A percentile compares a stretch with the other conserved stretches of the same genome.
Conservation (phyloP, 257 asterid genomes). For the Echites panduratus region DNA sequence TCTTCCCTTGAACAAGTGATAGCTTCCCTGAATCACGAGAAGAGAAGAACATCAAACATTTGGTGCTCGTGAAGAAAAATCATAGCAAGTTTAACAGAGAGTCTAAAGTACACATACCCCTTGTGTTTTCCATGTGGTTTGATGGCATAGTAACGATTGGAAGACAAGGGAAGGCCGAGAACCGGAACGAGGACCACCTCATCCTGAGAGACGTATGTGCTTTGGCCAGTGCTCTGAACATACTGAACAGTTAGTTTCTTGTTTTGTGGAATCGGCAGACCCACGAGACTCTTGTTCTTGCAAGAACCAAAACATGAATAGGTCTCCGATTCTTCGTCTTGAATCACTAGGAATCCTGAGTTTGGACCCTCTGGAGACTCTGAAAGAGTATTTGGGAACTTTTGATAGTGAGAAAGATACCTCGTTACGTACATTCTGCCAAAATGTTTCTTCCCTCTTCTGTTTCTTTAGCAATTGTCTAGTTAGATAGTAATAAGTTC, state of each 20-base stretch:
- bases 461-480: neutral
- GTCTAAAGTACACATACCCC: constrained; percentile 35
- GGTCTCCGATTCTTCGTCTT: constrained; percentile 50
- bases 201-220: neutral
- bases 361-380: constrained; percentile 50
- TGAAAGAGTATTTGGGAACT: constrained; percentile 26
- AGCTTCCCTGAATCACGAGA: constrained; percentile 35
- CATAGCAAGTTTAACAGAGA: neutral
- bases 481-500: too few species aligned
- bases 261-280: constrained; percentile 62
- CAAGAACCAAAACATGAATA: constrained; percentile 46
- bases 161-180: constrained; percentile 42
- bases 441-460: neutral
- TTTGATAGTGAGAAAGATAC: constrained; percentile 43
- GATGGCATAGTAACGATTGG: constrained; percentile 53
- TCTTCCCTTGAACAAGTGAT: constrained; percentile 56
- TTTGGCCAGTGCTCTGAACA: neutral
- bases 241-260: constrained; percentile 30
- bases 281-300: constrained; percentile 27
- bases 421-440: constrained; percentile 39
- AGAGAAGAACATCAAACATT: too few species aligned
- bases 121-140: constrained; percentile 32
- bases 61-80: too few species aligned
- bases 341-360: constrained; percentile 53
- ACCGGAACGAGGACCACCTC: constrained; percentile 39